A percentile compares a stretch with the other conserved stretches of the same genome.
Conservation (phyloP, 345 rosid species). For the Dipteronia dyeriana region DNA sequence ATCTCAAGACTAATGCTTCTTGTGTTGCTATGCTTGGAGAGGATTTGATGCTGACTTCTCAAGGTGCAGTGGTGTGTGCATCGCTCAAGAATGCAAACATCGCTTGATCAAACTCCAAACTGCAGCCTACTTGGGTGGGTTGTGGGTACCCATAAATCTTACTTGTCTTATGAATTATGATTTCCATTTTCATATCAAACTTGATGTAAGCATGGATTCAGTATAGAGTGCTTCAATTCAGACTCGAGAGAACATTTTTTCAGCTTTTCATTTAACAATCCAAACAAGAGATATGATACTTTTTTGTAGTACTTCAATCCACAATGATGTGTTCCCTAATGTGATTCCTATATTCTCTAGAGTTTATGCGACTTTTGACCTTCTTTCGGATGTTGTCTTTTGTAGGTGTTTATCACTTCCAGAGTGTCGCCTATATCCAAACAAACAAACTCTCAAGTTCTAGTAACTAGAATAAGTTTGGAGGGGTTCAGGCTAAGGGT, state of each 20-base stretch:
- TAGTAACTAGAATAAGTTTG: conserved; percentile 35
- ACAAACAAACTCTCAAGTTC: conserved; percentile 35
- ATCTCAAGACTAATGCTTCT: conserved; percentile 70
- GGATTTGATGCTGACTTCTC: conserved; percentile 66
- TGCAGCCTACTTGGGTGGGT: too few species aligned
- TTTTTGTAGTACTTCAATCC: too few species aligned
- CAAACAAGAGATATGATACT: too few species aligned
- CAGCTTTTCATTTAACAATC: too few species aligned
- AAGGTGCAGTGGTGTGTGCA: conserved; percentile 57
- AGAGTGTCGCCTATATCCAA: too few species aligned
- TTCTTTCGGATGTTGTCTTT: too few species aligned
- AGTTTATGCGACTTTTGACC: too few species aligned
- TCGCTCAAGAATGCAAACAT: conserved; percentile 71
- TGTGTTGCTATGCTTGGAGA: conserved; percentile 57
- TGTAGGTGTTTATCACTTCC: too few species aligned
- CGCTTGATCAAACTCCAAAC: conserved; percentile 40
- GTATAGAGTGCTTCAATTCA: background rate
- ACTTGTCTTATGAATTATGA: background rate
- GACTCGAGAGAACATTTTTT: too few species aligned
- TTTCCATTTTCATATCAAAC: background rate
- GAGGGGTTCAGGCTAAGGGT: conserved; percentile 25
- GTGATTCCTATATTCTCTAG: too few species aligned
- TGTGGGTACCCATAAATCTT: background rate
- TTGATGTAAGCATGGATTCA: background rate
- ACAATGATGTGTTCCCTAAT: too few species aligned